Conservation (phyloP, 345 rosid genomes). For the Salix viminalis region DNA sequence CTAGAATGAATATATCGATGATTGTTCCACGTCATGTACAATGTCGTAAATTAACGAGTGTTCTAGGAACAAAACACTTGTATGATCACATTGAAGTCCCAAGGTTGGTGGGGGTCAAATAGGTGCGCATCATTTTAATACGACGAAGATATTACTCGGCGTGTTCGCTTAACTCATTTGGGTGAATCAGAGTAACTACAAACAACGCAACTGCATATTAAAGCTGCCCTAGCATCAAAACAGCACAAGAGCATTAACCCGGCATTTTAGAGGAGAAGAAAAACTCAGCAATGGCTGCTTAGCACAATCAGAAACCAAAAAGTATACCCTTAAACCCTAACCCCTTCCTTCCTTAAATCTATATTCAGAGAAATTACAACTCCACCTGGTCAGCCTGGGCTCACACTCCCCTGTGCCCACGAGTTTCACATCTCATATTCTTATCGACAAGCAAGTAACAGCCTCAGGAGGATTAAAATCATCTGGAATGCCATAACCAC, state of each 20-base stretch:
- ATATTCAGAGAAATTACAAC: background rate
- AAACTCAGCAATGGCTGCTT: no score
- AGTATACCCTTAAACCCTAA: background rate
- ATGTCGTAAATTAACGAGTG: no score
- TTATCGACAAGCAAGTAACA: background rate
- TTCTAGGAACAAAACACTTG: background rate
- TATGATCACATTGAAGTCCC: background rate
- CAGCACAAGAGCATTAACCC: background rate
- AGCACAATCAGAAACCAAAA: background rate
- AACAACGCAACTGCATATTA: background rate
- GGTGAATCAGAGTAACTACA: background rate
- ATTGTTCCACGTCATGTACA: no score
- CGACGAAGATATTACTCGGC: background rate
- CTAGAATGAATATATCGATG: no score
- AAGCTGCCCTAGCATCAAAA: background rate
- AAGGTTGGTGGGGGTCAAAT: background rate
- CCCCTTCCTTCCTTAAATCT: background rate
- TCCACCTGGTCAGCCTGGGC: background rate
- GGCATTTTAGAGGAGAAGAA: background rate
- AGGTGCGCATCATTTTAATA: background rate
- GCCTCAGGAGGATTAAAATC: background rate
- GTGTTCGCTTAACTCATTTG: background rate
- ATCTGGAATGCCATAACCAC: background rate
- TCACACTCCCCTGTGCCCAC: background rate
- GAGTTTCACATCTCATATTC: background rate